Percentiles rank a stretch among this genome's conserved stretches.
Evolutionary conservation across 140 eudicot genomes (phyloP).

Genomic region (Ambrosia hybrid): DNA sequence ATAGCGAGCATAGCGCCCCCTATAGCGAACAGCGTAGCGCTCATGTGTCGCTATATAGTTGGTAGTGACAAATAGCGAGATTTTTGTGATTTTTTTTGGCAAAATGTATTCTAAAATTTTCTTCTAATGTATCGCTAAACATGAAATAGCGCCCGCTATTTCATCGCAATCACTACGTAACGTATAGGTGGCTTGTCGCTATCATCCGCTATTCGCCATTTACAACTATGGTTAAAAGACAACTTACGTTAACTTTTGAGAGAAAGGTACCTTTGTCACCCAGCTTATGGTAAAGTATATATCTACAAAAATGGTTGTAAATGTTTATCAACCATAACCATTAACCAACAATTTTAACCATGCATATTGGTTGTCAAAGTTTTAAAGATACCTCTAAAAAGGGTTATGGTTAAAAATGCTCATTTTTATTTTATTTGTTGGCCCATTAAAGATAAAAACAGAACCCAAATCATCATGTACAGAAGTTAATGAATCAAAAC

Average conservation of each 20-base stretch:
- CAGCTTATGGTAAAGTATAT: not conserved
- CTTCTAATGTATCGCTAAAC: no score
- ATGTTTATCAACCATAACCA: conserved; percentile 1
- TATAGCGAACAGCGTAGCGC: no score
- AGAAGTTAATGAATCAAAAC: not conserved
- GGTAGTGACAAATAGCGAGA: no score
- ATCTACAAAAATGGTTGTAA: not conserved
- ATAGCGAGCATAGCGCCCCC: no score
- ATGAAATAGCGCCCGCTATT: no score
- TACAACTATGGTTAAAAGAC: not conserved
- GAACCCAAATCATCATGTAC: not conserved
- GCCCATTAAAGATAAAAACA: not conserved
- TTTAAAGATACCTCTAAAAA: not conserved
- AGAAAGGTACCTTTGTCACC: not conserved
- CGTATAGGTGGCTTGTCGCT: no score
- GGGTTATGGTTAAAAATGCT: not conserved
- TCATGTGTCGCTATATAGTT: no score
- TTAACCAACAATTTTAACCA: no score
- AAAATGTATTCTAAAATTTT: no score
- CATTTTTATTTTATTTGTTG: not conserved
- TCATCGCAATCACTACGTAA: no score
- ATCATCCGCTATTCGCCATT: no score
- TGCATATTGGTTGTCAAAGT: conserved; percentile 6
- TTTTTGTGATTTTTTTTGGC: no score
- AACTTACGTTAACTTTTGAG: not conserved